Conservation (phyloP, 2,329 filamentous ascomycete species). For the Fusarium neocosmosporiellum region DNA sequence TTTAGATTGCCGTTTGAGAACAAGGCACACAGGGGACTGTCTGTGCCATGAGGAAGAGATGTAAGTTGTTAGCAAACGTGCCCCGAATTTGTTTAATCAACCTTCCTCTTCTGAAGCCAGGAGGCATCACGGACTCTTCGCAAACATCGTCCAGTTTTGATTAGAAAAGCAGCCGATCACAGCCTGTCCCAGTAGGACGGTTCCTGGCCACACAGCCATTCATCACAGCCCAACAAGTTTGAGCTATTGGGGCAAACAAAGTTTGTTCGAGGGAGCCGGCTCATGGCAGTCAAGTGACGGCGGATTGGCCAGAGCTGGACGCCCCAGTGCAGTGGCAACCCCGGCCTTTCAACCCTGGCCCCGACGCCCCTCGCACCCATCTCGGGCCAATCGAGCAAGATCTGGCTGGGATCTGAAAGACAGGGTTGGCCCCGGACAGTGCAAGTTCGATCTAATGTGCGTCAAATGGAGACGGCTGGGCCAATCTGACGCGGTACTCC, state of each 20-base stretch:
- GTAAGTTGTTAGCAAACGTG: background rate
- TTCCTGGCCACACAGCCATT: constrained; percentile 23
- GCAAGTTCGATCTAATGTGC: constrained; percentile 39
- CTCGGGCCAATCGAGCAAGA: constrained; percentile 34
- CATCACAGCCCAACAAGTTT: constrained; percentile 14
- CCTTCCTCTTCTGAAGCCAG: background rate
- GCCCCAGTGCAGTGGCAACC: constrained; percentile 38
- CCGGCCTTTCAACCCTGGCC: constrained; percentile 8
- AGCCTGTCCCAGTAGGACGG: constrained; percentile 25
- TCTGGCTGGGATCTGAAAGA: constrained; percentile 33
- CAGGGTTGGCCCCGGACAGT: constrained; percentile 40
- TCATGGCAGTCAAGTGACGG: constrained; percentile 6
- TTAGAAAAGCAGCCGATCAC: constrained; percentile 10
- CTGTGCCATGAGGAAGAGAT: background rate
- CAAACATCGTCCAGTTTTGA: constrained; percentile 10
- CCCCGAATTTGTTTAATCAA: background rate
- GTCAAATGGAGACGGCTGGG: constrained; percentile 28
- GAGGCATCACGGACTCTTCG: constrained; percentile 19
- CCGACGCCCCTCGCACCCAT: constrained; percentile 20
- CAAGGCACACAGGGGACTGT: constrained; percentile 1
- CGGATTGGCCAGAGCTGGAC: constrained; percentile 20
- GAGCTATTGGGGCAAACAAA: constrained; percentile 26
- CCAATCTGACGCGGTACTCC: constrained; percentile 26
- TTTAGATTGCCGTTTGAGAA: constrained; percentile 1
- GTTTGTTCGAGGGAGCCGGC: constrained; percentile 16